Percentiles rank a stretch among this genome's conserved stretches.
phyloP scores from a whole-genome alignment of 257 asterid genomes.

The Rubia yunnanensis region DNA sequence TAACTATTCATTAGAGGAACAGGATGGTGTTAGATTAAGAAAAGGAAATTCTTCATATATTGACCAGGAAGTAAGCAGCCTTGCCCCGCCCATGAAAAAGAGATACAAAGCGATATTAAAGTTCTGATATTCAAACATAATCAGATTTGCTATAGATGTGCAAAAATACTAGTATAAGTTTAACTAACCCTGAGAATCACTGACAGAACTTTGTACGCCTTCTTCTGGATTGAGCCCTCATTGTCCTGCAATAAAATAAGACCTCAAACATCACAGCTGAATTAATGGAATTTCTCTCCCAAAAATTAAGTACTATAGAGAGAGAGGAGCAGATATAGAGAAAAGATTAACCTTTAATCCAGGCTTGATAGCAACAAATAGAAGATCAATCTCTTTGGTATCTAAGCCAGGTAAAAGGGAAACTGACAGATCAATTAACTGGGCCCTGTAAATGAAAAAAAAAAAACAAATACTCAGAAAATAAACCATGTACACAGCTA shows the following conservation, averaged over 20 bases:
- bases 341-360: constrained; percentile 52
- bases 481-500: neutral
- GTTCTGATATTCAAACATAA: neutral
- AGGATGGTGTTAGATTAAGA: neutral
- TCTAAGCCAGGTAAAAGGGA: constrained; percentile 83
- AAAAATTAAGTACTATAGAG: neutral
- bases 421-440: constrained; percentile 67
- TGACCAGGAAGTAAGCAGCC: neutral
- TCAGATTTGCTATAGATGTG: neutral
- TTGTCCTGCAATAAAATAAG: constrained; percentile 42
- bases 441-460: constrained; percentile 48
- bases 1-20: no score
- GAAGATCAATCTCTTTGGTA: constrained; percentile 52
- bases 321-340: neutral
- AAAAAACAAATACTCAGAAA: constrained; percentile 4
- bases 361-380: constrained; percentile 43
- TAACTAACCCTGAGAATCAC: constrained; percentile 56
- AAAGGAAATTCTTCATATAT: neutral
- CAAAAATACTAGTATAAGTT: constrained; percentile 1
- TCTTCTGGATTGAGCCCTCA: constrained; percentile 82
- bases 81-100: neutral
- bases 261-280: neutral
- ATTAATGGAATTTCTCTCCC: neutral
- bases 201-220: constrained; percentile 74
- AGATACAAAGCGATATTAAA: neutral